These are phyloP conservation scores for Lentinula novae-zelandiae DNA, from an alignment of 1,284 basidiomycete genomes.

Conservation along the genomic window DNA sequence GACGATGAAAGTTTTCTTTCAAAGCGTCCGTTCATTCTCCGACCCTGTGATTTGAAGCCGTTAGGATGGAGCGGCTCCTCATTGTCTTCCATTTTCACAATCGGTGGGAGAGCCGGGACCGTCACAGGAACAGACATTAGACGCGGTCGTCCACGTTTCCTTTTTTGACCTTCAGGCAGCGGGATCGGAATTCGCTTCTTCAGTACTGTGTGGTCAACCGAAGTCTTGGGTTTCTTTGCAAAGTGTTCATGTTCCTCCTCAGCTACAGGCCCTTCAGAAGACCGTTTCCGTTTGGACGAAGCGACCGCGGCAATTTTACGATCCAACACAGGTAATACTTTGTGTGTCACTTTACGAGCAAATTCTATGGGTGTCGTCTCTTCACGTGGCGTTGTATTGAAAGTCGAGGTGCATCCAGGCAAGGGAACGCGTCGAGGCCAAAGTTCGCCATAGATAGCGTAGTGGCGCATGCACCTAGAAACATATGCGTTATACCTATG, in stretches of 20 bases:
- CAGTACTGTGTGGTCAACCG: slow-evolving; percentile 7
- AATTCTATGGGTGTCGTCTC: slow-evolving; percentile 44
- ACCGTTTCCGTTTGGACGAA: slow-evolving; percentile 23
- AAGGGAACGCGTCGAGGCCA: slow-evolving; percentile 65
- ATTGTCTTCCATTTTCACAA: slow-evolving; percentile 18
- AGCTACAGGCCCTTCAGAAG: slow-evolving; percentile 27
- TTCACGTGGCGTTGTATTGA: slow-evolving; percentile 48
- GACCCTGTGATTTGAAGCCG: slow-evolving; percentile 46
- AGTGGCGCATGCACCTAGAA: slow-evolving; percentile 68
- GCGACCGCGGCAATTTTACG: slow-evolving; percentile 47
- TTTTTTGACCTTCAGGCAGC: slow-evolving; percentile 22
- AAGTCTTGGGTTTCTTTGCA: slow-evolving; percentile 39
- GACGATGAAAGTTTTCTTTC: slow-evolving; percentile 36
- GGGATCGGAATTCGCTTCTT: slow-evolving; percentile 22
- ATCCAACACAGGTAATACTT: slow-evolving; percentile 46
- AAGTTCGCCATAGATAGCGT: slow-evolving; percentile 62
- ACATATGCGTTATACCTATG: slow-evolving; percentile 10
- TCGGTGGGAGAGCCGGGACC: background rate
- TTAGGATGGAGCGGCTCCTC: slow-evolving; percentile 38
- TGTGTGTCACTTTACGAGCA: slow-evolving; percentile 43
- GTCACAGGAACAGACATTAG: slow-evolving; percentile 15
- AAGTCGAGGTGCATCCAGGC: slow-evolving; percentile 39
- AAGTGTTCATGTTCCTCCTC: slow-evolving; percentile 40
- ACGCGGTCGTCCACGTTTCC: slow-evolving; percentile 33
- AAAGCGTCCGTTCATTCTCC: slow-evolving; percentile 46